These are phyloP conservation scores for Entomophthora muscae DNA, from an alignment of 371 early-diverging fungal species.

Conservation along the genomic window DNA sequence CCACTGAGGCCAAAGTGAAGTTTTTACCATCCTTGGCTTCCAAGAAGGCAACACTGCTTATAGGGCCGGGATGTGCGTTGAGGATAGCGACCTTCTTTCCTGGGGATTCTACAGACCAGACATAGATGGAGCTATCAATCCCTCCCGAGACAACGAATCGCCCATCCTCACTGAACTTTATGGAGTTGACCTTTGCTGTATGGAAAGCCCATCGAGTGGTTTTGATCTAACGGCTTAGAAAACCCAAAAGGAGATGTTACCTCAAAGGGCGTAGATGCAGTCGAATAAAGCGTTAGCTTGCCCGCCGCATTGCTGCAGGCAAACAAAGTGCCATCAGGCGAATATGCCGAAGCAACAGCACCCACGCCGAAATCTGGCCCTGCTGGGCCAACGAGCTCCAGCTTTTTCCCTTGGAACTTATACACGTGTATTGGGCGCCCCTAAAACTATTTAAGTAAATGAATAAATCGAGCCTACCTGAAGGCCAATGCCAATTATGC, in stretches of 20 bases:
- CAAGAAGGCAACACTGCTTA: neutral
- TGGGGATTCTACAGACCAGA: conserved; percentile 74
- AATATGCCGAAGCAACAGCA: conserved; percentile 30
- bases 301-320: conserved; percentile 73
- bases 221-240: neutral
- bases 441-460: neutral
- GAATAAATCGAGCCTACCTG: neutral
- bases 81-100: conserved; percentile 34
- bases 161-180: conserved; percentile 66
- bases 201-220: conserved; percentile 74
- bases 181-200: conserved; percentile 56
- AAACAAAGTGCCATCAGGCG: conserved; percentile 44
- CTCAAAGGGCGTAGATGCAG: conserved; percentile 21
- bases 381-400: neutral
- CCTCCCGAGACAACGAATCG: conserved; percentile 71
- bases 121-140: conserved; percentile 75
- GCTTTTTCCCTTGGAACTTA: conserved; percentile 18
- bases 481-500: neutral
- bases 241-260: conserved; percentile 13
- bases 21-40: neutral
- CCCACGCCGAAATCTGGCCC: neutral
- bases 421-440: conserved; percentile 18
- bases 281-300: conserved; percentile 56
- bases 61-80: neutral
- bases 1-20: neutral